These are phyloP conservation scores for Lagerstroemia speciosa DNA, from an alignment of 345 rosid genomes.

Conservation along the genomic window DNA sequence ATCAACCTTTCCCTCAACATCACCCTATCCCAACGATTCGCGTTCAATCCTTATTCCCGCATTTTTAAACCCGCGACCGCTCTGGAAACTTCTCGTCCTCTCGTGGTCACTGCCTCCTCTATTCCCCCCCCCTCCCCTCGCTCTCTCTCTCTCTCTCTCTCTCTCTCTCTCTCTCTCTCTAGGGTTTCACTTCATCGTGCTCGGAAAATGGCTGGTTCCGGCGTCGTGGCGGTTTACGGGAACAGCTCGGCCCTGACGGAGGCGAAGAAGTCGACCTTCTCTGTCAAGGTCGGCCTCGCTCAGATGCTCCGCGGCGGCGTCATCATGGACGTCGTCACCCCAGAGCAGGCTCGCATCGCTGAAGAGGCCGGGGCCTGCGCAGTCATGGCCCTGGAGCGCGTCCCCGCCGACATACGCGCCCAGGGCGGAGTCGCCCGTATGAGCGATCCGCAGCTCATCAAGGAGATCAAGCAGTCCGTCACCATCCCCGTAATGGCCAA, in stretches of 20 bases:
- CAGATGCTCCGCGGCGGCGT: slow-evolving; percentile 89
- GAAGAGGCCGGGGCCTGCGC: slow-evolving; percentile 76
- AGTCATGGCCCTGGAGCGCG: slow-evolving; percentile 75
- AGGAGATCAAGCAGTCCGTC: slow-evolving; percentile 54
- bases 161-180: background rate
- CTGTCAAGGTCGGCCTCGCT: slow-evolving; percentile 73
- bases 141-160: background rate
- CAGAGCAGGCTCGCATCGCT: slow-evolving; percentile 69
- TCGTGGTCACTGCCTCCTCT: background rate
- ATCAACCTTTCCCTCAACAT: too few species aligned
- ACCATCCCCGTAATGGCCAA: slow-evolving; percentile 85
- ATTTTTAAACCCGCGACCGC: background rate
- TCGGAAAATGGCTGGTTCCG: slow-evolving; percentile 51
- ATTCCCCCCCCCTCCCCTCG: too few species aligned
- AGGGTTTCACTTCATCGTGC: background rate
- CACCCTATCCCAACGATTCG: slow-evolving; percentile 1
- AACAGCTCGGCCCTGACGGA: slow-evolving; percentile 47
- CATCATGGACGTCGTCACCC: slow-evolving; percentile 69
- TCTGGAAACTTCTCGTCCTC: background rate
- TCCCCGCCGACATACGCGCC: slow-evolving; percentile 64
- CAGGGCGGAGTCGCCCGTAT: slow-evolving; percentile 76
- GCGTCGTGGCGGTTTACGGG: slow-evolving; percentile 65
- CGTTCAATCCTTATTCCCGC: background rate
- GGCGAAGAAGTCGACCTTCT: slow-evolving; percentile 60
- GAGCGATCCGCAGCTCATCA: slow-evolving; percentile 65